phyloP scores from a whole-genome alignment of 805 yeast species.

The Nakazawaea populi region DNA sequence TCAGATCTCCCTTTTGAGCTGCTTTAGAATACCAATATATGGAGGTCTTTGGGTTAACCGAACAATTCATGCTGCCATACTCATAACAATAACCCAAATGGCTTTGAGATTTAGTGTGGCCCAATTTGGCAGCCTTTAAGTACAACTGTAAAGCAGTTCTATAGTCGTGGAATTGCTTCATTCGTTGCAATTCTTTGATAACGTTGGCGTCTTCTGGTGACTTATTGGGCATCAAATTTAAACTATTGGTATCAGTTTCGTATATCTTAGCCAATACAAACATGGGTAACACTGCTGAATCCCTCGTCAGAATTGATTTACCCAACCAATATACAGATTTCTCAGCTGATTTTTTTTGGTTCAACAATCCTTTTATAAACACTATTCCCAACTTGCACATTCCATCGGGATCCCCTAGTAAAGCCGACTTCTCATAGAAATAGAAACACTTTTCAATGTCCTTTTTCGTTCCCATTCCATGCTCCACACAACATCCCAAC shows the following conservation, averaged over 20 bases:
- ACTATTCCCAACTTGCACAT: constrained; percentile 74
- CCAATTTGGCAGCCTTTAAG: constrained; percentile 51
- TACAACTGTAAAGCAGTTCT: constrained; percentile 45
- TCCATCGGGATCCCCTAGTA: constrained; percentile 54
- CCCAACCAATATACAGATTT: constrained; percentile 47
- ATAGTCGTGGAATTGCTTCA: constrained; percentile 28
- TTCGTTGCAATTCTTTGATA: constrained; percentile 25
- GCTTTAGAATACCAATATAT: constrained; percentile 73
- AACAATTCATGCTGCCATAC: constrained; percentile 52
- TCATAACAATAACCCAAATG: constrained; percentile 69
- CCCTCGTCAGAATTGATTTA: constrained; percentile 22
- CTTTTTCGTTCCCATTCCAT: constrained; percentile 48
- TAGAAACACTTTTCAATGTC: constrained; percentile 41
- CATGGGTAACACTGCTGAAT: constrained; percentile 15
- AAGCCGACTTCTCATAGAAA: constrained; percentile 57
- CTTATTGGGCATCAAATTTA: constrained; percentile 17
- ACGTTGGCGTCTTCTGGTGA: constrained; percentile 22
- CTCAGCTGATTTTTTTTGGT: constrained; percentile 31
- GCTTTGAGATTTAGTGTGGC: constrained; percentile 64
- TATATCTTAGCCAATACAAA: constrained; percentile 29
- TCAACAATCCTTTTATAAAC: constrained; percentile 41
- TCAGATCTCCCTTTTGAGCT: constrained; percentile 57
- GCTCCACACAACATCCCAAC: constrained; percentile 65
- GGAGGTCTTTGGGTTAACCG: constrained; percentile 49
- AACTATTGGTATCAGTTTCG: constrained; percentile 26